Percentiles rank a stretch among this genome's conserved stretches.
phyloP scores from a whole-genome alignment of 1,284 basidiomycete genomes.

The Ceratobasidium sp. region DNA sequence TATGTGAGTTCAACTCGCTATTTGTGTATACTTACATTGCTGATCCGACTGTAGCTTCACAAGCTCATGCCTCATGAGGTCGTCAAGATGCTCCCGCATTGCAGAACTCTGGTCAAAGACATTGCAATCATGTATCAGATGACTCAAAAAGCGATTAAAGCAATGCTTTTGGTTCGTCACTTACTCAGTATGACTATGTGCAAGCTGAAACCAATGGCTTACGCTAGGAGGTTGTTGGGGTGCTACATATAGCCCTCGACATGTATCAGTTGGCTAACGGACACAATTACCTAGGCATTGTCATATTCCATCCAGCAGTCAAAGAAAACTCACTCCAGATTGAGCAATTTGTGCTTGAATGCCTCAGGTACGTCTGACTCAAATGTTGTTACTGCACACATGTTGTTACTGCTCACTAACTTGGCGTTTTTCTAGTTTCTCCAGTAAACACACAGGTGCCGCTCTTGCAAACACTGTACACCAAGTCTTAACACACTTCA shows the following conservation, averaged over 20 bases:
- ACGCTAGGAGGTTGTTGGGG: background rate
- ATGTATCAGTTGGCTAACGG: background rate
- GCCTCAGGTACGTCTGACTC: background rate
- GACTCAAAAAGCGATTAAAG: background rate
- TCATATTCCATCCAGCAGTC: background rate
- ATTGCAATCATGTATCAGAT: conserved; percentile 1
- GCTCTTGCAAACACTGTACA: background rate
- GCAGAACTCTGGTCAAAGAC: background rate
- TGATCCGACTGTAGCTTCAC: background rate
- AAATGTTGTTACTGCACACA: background rate
- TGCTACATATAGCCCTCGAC: conserved; percentile 1
- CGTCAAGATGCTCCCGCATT: background rate
- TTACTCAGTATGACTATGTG: background rate
- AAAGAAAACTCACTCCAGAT: background rate
- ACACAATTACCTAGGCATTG: background rate
- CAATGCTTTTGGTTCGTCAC: background rate
- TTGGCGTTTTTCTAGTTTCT: background rate
- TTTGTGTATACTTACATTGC: background rate
- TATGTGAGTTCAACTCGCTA: background rate
- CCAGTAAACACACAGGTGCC: background rate
- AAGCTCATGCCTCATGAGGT: background rate
- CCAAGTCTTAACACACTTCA: background rate
- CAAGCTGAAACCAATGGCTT: background rate
- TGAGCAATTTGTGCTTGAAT: conserved; percentile 13
- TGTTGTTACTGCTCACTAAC: background rate